Conservation (phyloP, 257 asterid genomes). For the Rhazya stricta region DNA sequence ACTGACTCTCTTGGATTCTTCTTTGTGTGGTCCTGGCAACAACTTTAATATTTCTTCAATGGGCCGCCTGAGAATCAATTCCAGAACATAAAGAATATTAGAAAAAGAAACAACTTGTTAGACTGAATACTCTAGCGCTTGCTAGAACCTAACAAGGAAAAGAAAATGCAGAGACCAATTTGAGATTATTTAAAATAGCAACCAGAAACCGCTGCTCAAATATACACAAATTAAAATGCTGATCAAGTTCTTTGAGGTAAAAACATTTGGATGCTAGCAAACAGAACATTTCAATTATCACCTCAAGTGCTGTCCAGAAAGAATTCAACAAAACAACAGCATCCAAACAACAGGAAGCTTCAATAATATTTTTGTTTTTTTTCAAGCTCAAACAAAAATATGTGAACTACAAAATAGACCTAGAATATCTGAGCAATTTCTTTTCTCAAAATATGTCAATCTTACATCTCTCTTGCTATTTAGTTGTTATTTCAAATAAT, state of each 20-base stretch:
- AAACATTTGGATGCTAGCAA: background rate
- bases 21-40: conserved; percentile 97
- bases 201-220: background rate
- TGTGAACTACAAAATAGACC: background rate
- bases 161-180: background rate
- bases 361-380: background rate
- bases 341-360: background rate
- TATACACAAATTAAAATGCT: background rate
- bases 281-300: background rate
- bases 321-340: background rate
- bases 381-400: background rate
- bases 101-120: background rate
- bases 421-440: background rate
- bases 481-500: background rate
- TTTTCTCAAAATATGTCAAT: background rate
- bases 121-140: background rate
- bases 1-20: conserved; percentile 65
- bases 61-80: conserved; percentile 63
- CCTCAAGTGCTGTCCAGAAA: background rate
- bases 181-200: background rate
- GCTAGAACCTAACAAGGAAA: background rate
- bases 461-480: background rate
- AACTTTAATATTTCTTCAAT: conserved; percentile 80
- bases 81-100: background rate
- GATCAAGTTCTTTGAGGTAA: background rate